Evolutionary conservation across 176 grass and related monocot genomes (phyloP), one percentile per base, ranked within the genome.

Genomic region (Alloteropsis semialata): DNA sequence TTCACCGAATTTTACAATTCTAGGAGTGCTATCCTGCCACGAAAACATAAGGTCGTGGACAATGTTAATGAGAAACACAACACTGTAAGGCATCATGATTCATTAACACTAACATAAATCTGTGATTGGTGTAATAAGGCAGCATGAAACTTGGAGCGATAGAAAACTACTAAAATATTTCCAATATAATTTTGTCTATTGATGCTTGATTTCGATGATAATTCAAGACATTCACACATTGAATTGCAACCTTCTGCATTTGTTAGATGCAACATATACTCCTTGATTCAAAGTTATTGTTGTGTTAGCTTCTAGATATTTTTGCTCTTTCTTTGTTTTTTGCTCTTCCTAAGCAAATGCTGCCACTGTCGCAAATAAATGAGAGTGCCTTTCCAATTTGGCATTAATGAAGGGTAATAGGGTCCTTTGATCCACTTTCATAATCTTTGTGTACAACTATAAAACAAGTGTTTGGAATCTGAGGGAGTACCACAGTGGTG

Each of bases 1-100:
- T 19, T 93, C 76, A 37, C 96, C 87, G 39, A 91, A 93, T 61
- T 95, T 98, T 43, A 95, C 78, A 67, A 98, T 84, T 21, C 96
- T 82, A 66, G 92, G 96, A 24, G 44, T 87, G 84, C 96, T 95
- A 86, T 86, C 84, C 96, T 98, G 87, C 45, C 84, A 77, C 4
- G 59, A 46, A 81, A 51, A 34, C 27, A 68, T 76, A 22, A 33
- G 17, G 12, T 2, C 42, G 59, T 0, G 0, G n/a, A 61, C 2
- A 45, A 55, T 38, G 8, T 46, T 56, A 82, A 62, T 69, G 45
- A 49, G 28, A 27, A 30, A 57, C 8, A 82, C 22, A 81, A 43
- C 72, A 70, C 2, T 64, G 17, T 58, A 63, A 30, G 34, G 22
- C 7, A 30, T 42, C 25, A 36, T 77, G 14, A 64, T 58, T 69